These are phyloP conservation scores for Nitzschia sp. DNA, from an alignment of 108 stramenopile genomes.

Conservation along the genomic window DNA sequence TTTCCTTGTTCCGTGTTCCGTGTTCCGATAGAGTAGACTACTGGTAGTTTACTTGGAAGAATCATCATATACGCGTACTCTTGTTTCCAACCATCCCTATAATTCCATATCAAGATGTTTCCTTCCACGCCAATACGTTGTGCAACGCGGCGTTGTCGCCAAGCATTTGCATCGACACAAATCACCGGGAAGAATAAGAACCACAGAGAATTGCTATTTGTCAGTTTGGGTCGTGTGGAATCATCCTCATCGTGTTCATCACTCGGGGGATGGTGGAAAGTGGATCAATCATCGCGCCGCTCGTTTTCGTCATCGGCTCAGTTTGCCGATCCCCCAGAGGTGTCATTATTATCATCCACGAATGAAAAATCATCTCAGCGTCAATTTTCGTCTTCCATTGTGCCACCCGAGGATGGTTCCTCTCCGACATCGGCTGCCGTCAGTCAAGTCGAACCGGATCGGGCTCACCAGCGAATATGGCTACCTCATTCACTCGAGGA, in stretches of 20 bases:
- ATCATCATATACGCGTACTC: too few species aligned
- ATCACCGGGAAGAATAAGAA: too few species aligned
- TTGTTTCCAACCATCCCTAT: too few species aligned
- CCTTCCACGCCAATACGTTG: too few species aligned
- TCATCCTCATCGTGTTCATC: neutral
- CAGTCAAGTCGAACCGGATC: neutral
- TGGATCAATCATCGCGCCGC: neutral
- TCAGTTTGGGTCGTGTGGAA: neutral
- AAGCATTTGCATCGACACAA: neutral
- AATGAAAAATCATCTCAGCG: neutral
- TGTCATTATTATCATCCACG: too few species aligned
- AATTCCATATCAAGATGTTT: too few species aligned
- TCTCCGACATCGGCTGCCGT: conserved; percentile 13
- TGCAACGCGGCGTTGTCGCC: neutral
- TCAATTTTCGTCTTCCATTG: neutral
- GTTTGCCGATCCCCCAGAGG: neutral
- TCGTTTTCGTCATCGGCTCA: conserved; percentile 1
- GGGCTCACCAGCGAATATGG: conserved; percentile 34
- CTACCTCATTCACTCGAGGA: conserved; percentile 20
- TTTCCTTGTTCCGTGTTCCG: too few species aligned
- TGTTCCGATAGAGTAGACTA: too few species aligned
- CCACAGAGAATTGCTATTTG: too few species aligned
- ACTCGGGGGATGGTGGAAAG: neutral
- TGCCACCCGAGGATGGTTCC: neutral
- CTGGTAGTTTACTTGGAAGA: too few species aligned